Conservation (phyloP, 106 monocot genomes). For the Allium cepa region DNA sequence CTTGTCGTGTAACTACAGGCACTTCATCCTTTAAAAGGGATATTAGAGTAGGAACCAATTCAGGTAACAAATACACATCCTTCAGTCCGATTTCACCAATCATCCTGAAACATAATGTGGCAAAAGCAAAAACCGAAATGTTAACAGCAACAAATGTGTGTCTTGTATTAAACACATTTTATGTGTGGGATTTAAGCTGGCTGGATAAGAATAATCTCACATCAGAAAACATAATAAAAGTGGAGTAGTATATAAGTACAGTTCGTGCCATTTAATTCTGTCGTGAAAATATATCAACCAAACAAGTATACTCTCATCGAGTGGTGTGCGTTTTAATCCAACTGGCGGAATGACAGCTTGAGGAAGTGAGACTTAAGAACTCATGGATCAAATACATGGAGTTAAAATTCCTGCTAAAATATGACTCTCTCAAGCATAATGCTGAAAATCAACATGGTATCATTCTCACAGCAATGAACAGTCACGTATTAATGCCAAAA, state of each 20-base stretch:
- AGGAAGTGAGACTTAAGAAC: no score
- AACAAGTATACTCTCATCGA: no score
- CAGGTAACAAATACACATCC: slow-evolving; percentile 55
- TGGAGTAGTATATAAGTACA: background rate
- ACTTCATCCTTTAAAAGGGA: slow-evolving; percentile 68
- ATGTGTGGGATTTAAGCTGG: background rate
- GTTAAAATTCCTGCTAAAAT: no score
- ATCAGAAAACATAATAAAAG: background rate
- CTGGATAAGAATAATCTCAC: background rate
- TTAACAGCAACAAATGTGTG: no score
- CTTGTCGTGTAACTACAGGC: slow-evolving; percentile 81
- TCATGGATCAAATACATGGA: no score
- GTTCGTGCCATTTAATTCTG: background rate
- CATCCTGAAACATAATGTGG: slow-evolving; percentile 27
- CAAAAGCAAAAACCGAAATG: background rate
- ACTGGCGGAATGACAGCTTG: no score
- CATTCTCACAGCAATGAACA: no score
- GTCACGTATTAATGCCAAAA: no score
- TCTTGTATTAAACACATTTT: no score
- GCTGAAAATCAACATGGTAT: no score
- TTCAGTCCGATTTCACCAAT: slow-evolving; percentile 79
- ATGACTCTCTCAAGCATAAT: no score
- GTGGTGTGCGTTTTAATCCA: no score
- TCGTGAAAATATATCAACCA: background rate
- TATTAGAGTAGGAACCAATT: slow-evolving; percentile 65